These are phyloP conservation scores for Cryptococcus sp. DNA, from an alignment of 1,284 basidiomycete species.

Conservation along the genomic window DNA sequence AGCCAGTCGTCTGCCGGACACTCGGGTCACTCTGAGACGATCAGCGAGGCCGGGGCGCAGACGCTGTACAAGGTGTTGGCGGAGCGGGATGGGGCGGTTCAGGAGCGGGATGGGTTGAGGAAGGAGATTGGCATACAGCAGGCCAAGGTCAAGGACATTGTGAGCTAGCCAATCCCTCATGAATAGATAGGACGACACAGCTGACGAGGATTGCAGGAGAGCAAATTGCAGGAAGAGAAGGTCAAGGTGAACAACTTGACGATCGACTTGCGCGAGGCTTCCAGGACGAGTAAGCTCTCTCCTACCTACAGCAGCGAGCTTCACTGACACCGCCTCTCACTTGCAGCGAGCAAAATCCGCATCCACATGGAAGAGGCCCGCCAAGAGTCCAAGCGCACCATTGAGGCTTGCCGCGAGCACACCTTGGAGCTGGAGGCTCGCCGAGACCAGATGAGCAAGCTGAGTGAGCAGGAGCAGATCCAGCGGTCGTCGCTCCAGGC, in stretches of 20 bases:
- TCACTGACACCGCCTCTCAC: background rate
- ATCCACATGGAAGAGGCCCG: constrained; percentile 41
- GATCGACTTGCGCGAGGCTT: constrained; percentile 26
- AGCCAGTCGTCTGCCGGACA: constrained; percentile 11
- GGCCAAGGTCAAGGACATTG: constrained; percentile 15
- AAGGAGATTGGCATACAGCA: constrained; percentile 8
- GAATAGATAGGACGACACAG: background rate
- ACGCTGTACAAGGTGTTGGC: constrained; percentile 15
- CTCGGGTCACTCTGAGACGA: background rate
- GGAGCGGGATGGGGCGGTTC: constrained; percentile 19
- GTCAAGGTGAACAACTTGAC: constrained; percentile 24
- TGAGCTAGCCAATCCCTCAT: constrained; percentile 15
- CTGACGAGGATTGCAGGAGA: constrained; percentile 19
- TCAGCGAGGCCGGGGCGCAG: constrained; percentile 5
- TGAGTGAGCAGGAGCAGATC: constrained; percentile 18
- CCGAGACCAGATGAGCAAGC: constrained; percentile 19
- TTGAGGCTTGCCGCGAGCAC: constrained; percentile 33
- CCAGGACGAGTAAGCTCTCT: constrained; percentile 24
- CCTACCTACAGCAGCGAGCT: background rate
- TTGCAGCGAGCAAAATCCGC: constrained; percentile 36
- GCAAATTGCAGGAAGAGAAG: constrained; percentile 20
- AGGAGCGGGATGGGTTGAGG: constrained; percentile 13
- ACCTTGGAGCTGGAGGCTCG: constrained; percentile 35
- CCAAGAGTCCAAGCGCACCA: constrained; percentile 26
- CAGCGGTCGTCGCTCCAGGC: constrained; percentile 29